These are phyloP conservation scores for Wickerhamiella allomyrinae DNA, from an alignment of 805 yeast species.

Conservation along the genomic window DNA sequence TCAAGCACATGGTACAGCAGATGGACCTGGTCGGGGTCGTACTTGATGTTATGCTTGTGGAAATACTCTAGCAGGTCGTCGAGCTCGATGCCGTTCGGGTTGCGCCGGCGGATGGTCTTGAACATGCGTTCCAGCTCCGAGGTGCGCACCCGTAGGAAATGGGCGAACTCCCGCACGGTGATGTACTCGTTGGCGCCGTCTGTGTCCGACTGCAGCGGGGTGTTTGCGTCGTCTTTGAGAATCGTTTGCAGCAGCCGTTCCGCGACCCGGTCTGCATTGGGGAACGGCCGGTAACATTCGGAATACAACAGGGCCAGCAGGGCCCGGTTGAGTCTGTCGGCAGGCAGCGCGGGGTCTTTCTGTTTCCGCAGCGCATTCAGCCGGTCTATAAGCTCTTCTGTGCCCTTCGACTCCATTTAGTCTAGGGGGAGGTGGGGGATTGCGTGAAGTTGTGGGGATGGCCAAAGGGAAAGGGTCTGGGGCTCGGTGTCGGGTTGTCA, in stretches of 20 bases:
- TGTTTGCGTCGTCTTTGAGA: background rate
- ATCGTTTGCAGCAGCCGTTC: background rate
- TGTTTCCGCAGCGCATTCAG: background rate
- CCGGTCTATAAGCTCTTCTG: background rate
- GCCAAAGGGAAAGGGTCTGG: no score
- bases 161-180: background rate
- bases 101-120: background rate
- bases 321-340: background rate
- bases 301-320: background rate
- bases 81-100: conserved; percentile 6
- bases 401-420: no score
- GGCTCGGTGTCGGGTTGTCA: no score
- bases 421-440: no score
- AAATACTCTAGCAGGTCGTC: conserved; percentile 42
- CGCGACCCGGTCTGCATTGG: conserved; percentile 1
- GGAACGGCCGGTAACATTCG: conserved; percentile 1
- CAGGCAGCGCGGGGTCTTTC: background rate
- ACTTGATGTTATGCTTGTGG: conserved; percentile 37
- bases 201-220: background rate
- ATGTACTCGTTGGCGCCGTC: background rate
- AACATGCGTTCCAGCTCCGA: conserved; percentile 2
- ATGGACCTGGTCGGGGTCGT: conserved; percentile 39
- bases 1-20: conserved; percentile 43
- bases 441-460: no score
- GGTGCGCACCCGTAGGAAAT: background rate